Evolutionary conservation across 140 eudicot species (phyloP).

Genomic region (Stevia rebaudiana): DNA sequence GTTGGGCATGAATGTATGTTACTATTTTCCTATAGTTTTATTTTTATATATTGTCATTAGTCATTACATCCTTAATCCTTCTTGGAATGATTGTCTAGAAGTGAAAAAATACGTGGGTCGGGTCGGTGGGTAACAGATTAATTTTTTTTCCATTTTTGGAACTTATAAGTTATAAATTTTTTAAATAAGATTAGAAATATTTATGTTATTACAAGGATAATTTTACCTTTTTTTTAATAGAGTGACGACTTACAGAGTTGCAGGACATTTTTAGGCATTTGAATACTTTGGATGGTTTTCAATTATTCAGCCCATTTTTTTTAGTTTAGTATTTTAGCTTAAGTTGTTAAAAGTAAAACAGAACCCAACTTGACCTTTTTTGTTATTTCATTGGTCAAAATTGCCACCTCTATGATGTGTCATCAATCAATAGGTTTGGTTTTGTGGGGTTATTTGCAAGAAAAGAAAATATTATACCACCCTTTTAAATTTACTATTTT

Average conservation of each 20-base stretch:
- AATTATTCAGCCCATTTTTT: not conserved
- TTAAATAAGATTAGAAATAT: not conserved
- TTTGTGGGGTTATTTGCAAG: not conserved
- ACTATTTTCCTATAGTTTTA: not conserved
- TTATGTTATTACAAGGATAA: not conserved
- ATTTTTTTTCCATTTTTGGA: not conserved
- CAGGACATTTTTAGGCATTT: not conserved
- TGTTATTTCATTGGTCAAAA: not conserved
- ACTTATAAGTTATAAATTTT: not conserved
- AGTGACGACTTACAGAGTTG: no score
- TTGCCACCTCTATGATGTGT: not conserved
- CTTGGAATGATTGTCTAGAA: not conserved
- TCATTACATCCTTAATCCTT: slow-evolving; percentile 9
- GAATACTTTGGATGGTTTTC: not conserved
- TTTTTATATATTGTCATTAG: no score
- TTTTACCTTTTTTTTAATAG: not conserved
- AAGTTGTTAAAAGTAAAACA: slow-evolving; percentile 2
- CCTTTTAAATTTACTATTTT: slow-evolving; percentile 13
- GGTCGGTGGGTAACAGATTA: not conserved
- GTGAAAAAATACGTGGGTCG: not conserved
- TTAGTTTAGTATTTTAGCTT: not conserved
- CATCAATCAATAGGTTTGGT: not conserved
- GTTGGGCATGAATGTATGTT: slow-evolving; percentile 77
- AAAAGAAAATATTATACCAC: slow-evolving; percentile 2
- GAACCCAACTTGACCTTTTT: slow-evolving; percentile 2